Conservation (phyloP, 306 rosid genomes). For the Inga leiocalycina region DNA sequence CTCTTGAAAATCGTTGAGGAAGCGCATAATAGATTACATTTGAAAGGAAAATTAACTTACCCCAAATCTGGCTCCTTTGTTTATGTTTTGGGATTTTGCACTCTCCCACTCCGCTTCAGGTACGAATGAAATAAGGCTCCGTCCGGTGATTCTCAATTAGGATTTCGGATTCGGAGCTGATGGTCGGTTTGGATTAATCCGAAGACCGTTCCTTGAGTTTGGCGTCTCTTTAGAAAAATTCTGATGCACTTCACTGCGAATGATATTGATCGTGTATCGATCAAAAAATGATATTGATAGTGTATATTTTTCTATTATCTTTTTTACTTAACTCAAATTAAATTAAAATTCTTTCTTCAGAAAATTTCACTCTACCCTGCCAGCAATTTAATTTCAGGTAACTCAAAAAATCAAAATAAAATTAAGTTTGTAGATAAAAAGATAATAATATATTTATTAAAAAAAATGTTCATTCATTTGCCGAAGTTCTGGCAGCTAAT, state of each 20-base stretch:
- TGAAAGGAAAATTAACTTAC: slow-evolving; percentile 25
- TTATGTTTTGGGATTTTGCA: background rate
- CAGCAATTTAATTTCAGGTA: too few species aligned
- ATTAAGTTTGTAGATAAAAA: too few species aligned
- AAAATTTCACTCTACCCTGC: too few species aligned
- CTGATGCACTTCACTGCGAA: background rate
- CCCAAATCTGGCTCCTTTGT: background rate
- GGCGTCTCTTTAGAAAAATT: background rate
- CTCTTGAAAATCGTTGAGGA: background rate
- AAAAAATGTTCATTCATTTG: too few species aligned
- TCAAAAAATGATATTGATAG: too few species aligned
- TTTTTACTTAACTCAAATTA: too few species aligned
- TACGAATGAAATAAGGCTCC: slow-evolving; percentile 55
- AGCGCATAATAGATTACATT: background rate
- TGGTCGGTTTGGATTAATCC: slow-evolving; percentile 12
- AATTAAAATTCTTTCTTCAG: too few species aligned
- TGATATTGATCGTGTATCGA: background rate
- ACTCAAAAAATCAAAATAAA: too few species aligned
- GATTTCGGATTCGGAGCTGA: slow-evolving; percentile 41
- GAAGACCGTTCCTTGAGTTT: background rate
- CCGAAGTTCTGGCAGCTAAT: too few species aligned
- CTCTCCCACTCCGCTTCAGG: slow-evolving; percentile 56
- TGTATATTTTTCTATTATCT: too few species aligned
- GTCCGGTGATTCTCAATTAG: slow-evolving; percentile 51
- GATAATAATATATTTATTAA: too few species aligned